phyloP scores from a whole-genome alignment of 306 rosid species.

The Heteromeles arbutifolia region DNA sequence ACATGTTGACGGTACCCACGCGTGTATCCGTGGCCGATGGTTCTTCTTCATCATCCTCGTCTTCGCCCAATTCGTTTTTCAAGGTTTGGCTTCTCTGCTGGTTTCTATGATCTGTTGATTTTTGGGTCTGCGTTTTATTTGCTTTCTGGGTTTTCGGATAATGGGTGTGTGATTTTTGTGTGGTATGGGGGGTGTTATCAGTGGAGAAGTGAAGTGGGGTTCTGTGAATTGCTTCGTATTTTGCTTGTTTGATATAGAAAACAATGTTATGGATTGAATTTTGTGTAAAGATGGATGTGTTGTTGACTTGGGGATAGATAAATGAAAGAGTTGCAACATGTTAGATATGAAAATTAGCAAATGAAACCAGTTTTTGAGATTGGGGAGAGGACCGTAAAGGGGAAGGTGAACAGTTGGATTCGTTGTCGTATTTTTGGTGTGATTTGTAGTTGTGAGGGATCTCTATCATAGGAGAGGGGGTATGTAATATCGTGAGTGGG shows the following conservation, averaged over 20 bases:
- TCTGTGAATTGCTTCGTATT: not conserved
- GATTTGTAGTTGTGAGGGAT: not conserved
- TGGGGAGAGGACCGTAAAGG: not conserved
- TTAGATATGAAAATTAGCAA: not conserved
- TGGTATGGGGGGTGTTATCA: not conserved
- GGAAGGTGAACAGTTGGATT: not conserved
- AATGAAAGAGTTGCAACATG: not conserved
- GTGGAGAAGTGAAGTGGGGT: not conserved
- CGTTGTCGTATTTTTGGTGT: not conserved
- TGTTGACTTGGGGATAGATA: not conserved
- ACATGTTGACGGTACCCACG: constrained; percentile 52
- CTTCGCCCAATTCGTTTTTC: constrained; percentile 39
- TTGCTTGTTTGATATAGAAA: not conserved
- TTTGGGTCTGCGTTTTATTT: not conserved
- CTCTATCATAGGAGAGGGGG: not conserved
- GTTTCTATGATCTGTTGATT: not conserved
- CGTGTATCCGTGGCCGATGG: constrained; percentile 37
- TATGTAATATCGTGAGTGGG: not conserved
- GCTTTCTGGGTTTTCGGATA: not conserved
- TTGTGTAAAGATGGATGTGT: not conserved
- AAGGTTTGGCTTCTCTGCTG: constrained; percentile 34
- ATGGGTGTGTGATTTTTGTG: not conserved
- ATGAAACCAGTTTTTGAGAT: not conserved
- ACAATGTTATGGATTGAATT: not conserved
- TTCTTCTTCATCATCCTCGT: constrained; percentile 44